Percentiles rank a stretch among this genome's conserved stretches.
phyloP scores from a whole-genome alignment of 371 early-diverging fungal species.

The Choanephora cucurbitarum region DNA sequence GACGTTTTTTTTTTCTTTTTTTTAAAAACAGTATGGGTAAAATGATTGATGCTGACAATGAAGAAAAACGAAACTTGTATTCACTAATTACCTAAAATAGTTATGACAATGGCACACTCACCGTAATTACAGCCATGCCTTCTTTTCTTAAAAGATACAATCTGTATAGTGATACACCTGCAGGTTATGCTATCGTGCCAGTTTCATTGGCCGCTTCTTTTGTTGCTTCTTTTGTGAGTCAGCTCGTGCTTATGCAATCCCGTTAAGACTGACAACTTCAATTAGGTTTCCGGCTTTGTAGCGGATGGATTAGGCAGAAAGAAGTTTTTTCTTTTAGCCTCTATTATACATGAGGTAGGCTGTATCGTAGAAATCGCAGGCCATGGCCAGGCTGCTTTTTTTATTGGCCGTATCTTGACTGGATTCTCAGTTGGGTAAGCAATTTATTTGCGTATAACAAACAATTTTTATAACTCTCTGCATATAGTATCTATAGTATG shows the following conservation, averaged over 20 bases:
- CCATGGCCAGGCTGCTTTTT: conserved; percentile 48
- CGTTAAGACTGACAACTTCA: conserved; percentile 28
- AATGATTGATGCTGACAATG: too few relatives aligned
- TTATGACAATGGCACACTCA: conserved; percentile 52
- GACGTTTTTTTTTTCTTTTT: background rate
- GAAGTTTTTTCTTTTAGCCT: conserved; percentile 48
- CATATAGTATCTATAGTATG: conserved; percentile 39
- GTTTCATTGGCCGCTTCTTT: conserved; percentile 37
- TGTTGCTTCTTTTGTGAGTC: conserved; percentile 36
- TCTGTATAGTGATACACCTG: conserved; percentile 13
- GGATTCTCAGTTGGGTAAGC: conserved; percentile 67
- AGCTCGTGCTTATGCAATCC: background rate
- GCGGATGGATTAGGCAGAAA: conserved; percentile 44
- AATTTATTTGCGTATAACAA: too few relatives aligned
- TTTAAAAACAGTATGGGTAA: conserved; percentile 34
- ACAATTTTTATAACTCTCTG: too few relatives aligned
- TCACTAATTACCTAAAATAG: conserved; percentile 23
- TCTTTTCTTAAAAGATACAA: conserved; percentile 33
- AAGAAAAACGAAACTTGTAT: background rate
- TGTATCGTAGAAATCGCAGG: conserved; percentile 66
- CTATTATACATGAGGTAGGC: conserved; percentile 71
- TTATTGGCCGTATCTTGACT: conserved; percentile 73
- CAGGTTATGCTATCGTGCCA: conserved; percentile 25
- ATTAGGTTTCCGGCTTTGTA: conserved; percentile 42
- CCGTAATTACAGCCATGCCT: conserved; percentile 45